Evolutionary conservation across 2,329 filamentous ascomycete species (phyloP), one percentile per base, ranked within the genome.

Genomic region (Colletotrichum sp.): DNA sequence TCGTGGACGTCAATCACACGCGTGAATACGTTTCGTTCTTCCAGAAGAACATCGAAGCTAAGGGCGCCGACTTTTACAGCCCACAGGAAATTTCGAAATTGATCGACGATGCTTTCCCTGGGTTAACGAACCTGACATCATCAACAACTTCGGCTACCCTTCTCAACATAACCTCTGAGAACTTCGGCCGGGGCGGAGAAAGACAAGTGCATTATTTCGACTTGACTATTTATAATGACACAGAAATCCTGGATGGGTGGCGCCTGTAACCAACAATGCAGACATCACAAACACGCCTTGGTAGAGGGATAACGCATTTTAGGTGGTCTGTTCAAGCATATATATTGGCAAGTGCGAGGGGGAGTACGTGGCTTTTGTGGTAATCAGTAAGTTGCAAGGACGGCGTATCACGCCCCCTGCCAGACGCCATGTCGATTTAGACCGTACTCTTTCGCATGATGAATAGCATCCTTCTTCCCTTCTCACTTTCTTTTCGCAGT

Each of bases 31-130:
- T 77, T 16, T 18, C 30, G 7, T 75, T 75, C 30, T 77, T 68
- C 44, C 72, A 72, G 30, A 12, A 75, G 64, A 75, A 71, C 6
- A 65, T 77, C n/a, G 71, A 75, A 30, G 59, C 62, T 15, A 69
- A 69, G 64, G 72, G 75, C 4, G 2, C 39, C 5, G 72, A 72
- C 64, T 52, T 60, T 15, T 77, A 55, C 34, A 75, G 26, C 16
- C 72, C 72, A 5, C 21, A 30, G 16, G 32, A 77, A 32, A 72
- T 75, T 32, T 66, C 55, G 9, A 10, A 39, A 7, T 8, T 66
- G 30, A 32, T 77, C 5, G 68, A 76, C n/a, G 28, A 13, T 5
- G 26, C 8, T 5, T 77, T 72, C 9, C 76, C 76, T 8, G 57
- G 55, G 3, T 52, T 77, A 21, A 49, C 65, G 26, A 74, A 74